Evolutionary conservation across 1,284 basidiomycete species (phyloP).

Genomic region (Sanghuangporus baumii): DNA sequence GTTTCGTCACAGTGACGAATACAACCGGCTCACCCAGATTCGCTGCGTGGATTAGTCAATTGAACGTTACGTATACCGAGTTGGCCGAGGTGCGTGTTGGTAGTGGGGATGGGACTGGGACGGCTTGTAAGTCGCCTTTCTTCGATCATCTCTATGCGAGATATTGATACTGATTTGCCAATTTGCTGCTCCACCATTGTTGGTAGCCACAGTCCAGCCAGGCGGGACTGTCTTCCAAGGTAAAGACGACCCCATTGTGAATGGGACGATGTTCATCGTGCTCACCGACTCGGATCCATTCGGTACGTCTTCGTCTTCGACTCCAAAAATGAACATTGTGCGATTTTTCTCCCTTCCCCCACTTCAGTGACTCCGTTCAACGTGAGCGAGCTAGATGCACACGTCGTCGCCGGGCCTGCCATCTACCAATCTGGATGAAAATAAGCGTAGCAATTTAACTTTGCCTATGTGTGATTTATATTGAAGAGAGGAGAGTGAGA

Average conservation of each 20-base stretch:
- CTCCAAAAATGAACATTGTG: background rate
- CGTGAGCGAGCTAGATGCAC: constrained; percentile 43
- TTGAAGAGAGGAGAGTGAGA: too few species aligned
- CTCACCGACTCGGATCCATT: constrained; percentile 44
- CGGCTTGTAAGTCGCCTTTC: constrained; percentile 24
- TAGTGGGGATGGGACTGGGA: constrained; percentile 28
- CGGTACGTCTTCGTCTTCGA: background rate
- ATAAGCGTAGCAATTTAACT: background rate
- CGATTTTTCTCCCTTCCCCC: too few species aligned
- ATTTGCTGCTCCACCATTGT: too few species aligned
- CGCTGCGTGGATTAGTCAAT: constrained; percentile 51
- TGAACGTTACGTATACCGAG: constrained; percentile 60
- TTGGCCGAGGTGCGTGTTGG: constrained; percentile 32
- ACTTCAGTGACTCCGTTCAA: constrained; percentile 53
- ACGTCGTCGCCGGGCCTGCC: constrained; percentile 55
- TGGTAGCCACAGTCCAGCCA: constrained; percentile 42
- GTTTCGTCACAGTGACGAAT: constrained; percentile 46
- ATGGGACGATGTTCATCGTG: constrained; percentile 55
- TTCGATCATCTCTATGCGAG: background rate
- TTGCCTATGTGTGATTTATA: background rate
- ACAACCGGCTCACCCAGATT: constrained; percentile 32
- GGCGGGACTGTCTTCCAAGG: constrained; percentile 35
- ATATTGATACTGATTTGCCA: background rate
- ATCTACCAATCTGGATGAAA: constrained; percentile 42
- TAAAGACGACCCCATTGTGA: constrained; percentile 33